Evolutionary conservation across 2,329 filamentous ascomycete species (phyloP).

Genomic region (Neopestalotiopsis sp.): DNA sequence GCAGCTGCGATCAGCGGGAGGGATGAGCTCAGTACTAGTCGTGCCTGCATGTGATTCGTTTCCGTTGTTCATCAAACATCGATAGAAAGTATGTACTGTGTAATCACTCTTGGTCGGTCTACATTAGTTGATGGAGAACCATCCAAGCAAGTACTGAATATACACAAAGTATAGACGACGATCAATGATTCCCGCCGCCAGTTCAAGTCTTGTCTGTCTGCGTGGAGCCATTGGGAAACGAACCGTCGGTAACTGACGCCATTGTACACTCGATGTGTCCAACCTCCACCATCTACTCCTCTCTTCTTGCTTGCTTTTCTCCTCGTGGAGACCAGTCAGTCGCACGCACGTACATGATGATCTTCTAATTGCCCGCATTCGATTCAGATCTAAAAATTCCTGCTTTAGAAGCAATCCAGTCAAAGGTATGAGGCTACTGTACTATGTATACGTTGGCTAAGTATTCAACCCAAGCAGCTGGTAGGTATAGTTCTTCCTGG

Average conservation of each 20-base stretch:
- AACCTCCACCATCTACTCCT: not conserved
- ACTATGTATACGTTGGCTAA: not conserved
- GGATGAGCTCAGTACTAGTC: not conserved
- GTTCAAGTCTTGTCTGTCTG: not conserved
- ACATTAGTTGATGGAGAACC: not conserved
- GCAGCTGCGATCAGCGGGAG: not conserved
- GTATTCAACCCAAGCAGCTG: not conserved
- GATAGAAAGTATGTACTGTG: too few relatives aligned
- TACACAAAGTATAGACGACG: not conserved
- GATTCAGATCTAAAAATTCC: too few relatives aligned
- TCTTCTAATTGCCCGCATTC: too few relatives aligned
- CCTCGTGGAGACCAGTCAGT: not conserved
- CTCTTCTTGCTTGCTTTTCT: not conserved
- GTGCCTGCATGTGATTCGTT: not conserved
- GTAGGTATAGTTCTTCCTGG: not conserved
- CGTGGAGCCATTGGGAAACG: not conserved
- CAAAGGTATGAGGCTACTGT: too few relatives aligned
- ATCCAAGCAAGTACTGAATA: not conserved
- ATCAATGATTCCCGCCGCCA: slow-evolving; percentile 1
- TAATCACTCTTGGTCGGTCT: not conserved
- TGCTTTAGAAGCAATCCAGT: too few relatives aligned
- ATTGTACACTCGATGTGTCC: not conserved
- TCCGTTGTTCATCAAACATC: not conserved
- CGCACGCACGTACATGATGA: not conserved
- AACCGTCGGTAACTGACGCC: not conserved